phyloP scores from a whole-genome alignment of 208 protist species.

The Tritrichomonas musculus region DNA sequence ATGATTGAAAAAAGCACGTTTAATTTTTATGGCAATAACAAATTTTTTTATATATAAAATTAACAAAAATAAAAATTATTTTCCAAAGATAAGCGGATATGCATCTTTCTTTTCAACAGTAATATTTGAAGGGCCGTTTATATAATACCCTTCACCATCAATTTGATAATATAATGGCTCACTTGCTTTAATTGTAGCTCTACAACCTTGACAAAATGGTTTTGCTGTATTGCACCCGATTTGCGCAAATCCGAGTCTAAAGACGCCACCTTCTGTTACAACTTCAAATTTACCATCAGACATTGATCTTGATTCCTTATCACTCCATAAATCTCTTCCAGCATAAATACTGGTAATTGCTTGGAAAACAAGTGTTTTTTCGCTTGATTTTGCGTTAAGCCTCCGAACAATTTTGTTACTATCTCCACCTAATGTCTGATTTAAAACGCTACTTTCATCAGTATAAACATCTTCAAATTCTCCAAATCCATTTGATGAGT shows the following conservation, averaged over 20 bases:
- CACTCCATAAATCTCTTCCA: background rate
- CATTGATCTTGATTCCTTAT: background rate
- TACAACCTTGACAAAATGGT: background rate
- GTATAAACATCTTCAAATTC: too few species aligned
- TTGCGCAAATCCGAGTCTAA: background rate
- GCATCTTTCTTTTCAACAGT: background rate
- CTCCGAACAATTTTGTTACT: background rate
- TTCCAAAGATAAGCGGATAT: background rate
- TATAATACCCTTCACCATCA: background rate
- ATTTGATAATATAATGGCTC: background rate
- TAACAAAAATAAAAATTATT: background rate
- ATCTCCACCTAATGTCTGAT: too few species aligned
- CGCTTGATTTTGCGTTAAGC: background rate
- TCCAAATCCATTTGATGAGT: too few species aligned
- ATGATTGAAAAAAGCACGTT: too few species aligned
- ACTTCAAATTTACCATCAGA: background rate
- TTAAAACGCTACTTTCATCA: too few species aligned
- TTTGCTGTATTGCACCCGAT: background rate
- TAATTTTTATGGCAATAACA: too few species aligned
- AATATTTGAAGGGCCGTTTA: background rate
- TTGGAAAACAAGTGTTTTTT: background rate
- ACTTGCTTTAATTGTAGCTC: background rate
- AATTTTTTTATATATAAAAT: background rate
- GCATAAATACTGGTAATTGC: background rate
- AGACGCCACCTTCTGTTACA: background rate